Evolutionary conservation across 106 monocot genomes (phyloP).

Genomic region (Allium cepa): DNA sequence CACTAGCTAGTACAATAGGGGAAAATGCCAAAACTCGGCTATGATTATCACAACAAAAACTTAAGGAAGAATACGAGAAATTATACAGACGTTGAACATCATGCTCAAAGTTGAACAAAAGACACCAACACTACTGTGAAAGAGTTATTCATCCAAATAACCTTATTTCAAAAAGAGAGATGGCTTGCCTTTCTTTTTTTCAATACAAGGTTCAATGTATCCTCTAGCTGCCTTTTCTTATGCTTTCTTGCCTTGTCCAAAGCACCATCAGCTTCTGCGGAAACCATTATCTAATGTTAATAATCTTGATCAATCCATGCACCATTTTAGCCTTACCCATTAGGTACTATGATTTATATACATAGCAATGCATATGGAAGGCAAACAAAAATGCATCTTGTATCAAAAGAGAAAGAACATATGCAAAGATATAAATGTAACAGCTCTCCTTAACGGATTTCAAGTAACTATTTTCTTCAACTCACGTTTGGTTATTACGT

Average conservation of each 20-base stretch:
- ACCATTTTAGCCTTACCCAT: background rate
- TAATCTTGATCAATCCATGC: background rate
- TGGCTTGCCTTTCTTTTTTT: constrained; percentile 86
- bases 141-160: no score
- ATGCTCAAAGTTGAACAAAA: no score
- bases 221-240: constrained; percentile 98
- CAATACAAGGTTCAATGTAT: constrained; percentile 78
- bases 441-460: no score
- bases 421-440: background rate
- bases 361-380: background rate
- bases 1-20: no score
- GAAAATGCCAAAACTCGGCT: no score
- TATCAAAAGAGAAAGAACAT: background rate
- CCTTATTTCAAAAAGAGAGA: background rate
- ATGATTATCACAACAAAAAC: no score
- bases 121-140: no score
- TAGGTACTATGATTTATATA: no score
- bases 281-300: constrained; percentile 12
- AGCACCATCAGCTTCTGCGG: constrained; percentile 96
- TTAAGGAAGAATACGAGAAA: no score
- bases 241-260: constrained; percentile 98
- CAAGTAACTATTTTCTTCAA: background rate
- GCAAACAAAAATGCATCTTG: background rate
- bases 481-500: background rate
- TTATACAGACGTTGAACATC: no score